Evolutionary conservation across 75 land plant species (phyloP).

Genomic region (Selaginella tamariscina): DNA sequence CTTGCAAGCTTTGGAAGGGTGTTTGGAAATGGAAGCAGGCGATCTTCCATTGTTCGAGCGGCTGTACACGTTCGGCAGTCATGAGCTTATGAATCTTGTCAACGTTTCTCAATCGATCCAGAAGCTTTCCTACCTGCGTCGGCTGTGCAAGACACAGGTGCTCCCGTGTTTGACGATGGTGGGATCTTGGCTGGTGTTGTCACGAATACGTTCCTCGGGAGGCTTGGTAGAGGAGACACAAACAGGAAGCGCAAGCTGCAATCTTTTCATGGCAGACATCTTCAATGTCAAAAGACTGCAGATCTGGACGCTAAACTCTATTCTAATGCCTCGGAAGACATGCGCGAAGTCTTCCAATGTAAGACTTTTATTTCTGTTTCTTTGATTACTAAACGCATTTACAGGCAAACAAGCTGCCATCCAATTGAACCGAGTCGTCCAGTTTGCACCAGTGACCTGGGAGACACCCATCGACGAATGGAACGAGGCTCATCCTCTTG

Average conservation of each 20-base stretch:
- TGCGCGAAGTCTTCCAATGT: neutral
- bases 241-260: constrained; percentile 1
- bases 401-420: constrained; percentile 1
- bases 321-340: neutral
- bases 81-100: constrained; percentile 2
- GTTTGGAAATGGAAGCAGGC: neutral
- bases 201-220: constrained; percentile 1
- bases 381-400: neutral
- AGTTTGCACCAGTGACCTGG: constrained; percentile 1
- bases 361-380: neutral
- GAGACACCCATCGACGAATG: neutral
- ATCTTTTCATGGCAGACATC: constrained; percentile 3
- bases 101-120: constrained; percentile 1
- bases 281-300: constrained; percentile 2
- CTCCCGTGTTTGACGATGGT: constrained; percentile 3
- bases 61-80: constrained; percentile 4
- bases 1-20: constrained; percentile 1
- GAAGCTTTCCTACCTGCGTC: constrained; percentile 1
- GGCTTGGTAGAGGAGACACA: constrained; percentile 3
- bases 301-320: neutral
- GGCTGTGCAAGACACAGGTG: constrained; percentile 4
- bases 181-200: constrained; percentile 1
- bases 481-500: neutral
- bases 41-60: constrained; percentile 1
- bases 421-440: neutral